Evolutionary conservation across 2,329 filamentous ascomycete genomes (phyloP).

Genomic region (Arthrobotrys iridis): DNA sequence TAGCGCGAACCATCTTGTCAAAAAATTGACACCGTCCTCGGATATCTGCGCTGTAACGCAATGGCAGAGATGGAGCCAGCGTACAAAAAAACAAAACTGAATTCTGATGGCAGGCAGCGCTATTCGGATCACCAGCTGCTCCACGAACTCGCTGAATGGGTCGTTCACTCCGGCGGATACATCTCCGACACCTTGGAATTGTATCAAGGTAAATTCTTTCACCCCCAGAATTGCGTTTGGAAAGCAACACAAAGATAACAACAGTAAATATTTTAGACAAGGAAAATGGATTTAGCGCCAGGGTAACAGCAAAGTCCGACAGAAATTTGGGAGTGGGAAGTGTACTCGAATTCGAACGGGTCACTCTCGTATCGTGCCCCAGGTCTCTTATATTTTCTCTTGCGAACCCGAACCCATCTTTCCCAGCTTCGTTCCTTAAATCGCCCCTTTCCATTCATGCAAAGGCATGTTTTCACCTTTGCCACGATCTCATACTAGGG

Average conservation of each 20-base stretch:
- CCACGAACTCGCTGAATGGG: constrained; percentile 39
- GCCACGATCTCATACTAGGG: constrained; percentile 32
- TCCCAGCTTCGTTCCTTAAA: constrained; percentile 16
- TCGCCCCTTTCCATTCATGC: constrained; percentile 31
- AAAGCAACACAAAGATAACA: constrained; percentile 21
- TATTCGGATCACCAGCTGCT: constrained; percentile 34
- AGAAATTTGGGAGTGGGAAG: background rate
- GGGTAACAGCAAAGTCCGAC: background rate
- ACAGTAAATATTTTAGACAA: constrained; percentile 20
- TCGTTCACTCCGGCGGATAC: constrained; percentile 31
- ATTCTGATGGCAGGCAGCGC: background rate
- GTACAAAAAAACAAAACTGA: constrained; percentile 24
- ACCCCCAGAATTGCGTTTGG: background rate
- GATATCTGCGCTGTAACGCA: background rate
- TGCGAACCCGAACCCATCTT: constrained; percentile 21
- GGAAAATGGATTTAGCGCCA: constrained; percentile 25
- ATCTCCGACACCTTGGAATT: constrained; percentile 27
- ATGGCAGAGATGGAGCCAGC: constrained; percentile 38
- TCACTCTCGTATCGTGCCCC: constrained; percentile 36
- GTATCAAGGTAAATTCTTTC: constrained; percentile 20
- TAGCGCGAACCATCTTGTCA: too few relatives aligned
- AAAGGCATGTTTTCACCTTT: constrained; percentile 50
- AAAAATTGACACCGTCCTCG: too few relatives aligned
- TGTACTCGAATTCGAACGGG: too few relatives aligned
- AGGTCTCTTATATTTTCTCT: constrained; percentile 39